Conservation (phyloP, 176 grass and related monocot species). For the Musa beccarii region DNA sequence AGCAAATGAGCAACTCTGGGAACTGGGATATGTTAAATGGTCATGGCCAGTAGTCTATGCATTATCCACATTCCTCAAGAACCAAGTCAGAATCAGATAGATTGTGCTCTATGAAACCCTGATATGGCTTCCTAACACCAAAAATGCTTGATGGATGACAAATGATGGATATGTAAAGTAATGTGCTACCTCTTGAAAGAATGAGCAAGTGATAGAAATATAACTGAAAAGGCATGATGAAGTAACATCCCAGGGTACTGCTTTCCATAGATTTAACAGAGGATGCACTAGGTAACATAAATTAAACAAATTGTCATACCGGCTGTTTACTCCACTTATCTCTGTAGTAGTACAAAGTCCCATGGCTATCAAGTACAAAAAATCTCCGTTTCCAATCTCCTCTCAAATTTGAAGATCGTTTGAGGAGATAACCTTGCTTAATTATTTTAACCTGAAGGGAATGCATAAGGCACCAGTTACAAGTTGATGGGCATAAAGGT, state of each 20-base stretch:
- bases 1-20: not conserved
- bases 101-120: not conserved
- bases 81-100: not conserved
- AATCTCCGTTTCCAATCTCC: slow-evolving; percentile 93
- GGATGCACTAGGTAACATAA: not conserved
- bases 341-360: slow-evolving; percentile 79
- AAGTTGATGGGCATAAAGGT: not conserved
- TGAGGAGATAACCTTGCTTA: slow-evolving; percentile 96
- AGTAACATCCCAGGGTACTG: not conserved
- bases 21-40: not conserved
- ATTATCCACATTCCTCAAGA: not conserved
- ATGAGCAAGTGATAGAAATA: too few relatives aligned
- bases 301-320: slow-evolving; percentile 48
- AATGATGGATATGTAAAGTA: too few relatives aligned
- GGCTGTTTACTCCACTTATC: slow-evolving; percentile 71
- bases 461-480: not conserved
- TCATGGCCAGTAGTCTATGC: not conserved
- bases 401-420: slow-evolving; percentile 61
- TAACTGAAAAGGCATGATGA: not conserved
- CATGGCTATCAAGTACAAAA: slow-evolving; percentile 91
- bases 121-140: not conserved
- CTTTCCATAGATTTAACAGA: not conserved
- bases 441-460: slow-evolving; percentile 88
- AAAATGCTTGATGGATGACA: not conserved
- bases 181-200: too few relatives aligned